Percentiles rank a stretch among this genome's conserved stretches.
phyloP scores from a whole-genome alignment of 179 eudicot species.

The Actinidia chinensis region DNA sequence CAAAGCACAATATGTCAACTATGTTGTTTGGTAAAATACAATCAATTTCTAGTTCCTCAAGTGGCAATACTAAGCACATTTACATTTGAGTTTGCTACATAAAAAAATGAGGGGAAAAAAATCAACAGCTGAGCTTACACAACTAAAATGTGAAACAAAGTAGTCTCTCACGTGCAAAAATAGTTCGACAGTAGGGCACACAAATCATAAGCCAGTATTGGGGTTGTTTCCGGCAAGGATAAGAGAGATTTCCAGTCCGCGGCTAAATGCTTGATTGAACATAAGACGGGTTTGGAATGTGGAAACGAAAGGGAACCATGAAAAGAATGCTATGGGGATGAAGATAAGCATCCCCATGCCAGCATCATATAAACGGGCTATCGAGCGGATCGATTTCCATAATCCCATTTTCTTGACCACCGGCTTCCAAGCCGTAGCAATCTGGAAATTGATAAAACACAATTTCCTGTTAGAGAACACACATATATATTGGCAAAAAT shows the following conservation, averaged over 20 bases:
- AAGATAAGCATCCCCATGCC: conserved; percentile 98
- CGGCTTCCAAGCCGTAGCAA: conserved; percentile 97
- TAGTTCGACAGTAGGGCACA: neutral
- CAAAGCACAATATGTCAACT: neutral
- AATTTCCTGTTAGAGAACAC: neutral
- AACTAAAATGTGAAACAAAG: neutral
- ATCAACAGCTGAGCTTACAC: neutral
- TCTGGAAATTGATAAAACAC: conserved; percentile 41
- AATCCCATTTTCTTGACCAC: conserved; percentile 63
- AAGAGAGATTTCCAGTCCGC: conserved; percentile 95
- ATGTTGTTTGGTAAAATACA: neutral
- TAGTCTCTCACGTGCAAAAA: conserved; percentile 16
- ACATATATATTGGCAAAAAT: too few relatives aligned
- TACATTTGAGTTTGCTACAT: neutral
- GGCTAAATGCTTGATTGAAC: conserved; percentile 99
- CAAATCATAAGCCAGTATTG: conserved; percentile 53
- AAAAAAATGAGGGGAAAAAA: neutral
- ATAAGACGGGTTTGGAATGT: conserved; percentile 97
- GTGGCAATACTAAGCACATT: too few relatives aligned
- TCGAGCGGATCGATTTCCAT: conserved; percentile 92
- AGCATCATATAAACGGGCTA: conserved; percentile 94
- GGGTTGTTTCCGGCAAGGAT: conserved; percentile 98
- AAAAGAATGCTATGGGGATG: conserved; percentile 80
- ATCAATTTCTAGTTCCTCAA: conserved; percentile 12
- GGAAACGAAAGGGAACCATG: conserved; percentile 94